Percentiles rank a stretch among this genome's conserved stretches.
phyloP scores from a whole-genome alignment of 1,284 basidiomycete genomes.

The Apiotrichum gamsii region DNA sequence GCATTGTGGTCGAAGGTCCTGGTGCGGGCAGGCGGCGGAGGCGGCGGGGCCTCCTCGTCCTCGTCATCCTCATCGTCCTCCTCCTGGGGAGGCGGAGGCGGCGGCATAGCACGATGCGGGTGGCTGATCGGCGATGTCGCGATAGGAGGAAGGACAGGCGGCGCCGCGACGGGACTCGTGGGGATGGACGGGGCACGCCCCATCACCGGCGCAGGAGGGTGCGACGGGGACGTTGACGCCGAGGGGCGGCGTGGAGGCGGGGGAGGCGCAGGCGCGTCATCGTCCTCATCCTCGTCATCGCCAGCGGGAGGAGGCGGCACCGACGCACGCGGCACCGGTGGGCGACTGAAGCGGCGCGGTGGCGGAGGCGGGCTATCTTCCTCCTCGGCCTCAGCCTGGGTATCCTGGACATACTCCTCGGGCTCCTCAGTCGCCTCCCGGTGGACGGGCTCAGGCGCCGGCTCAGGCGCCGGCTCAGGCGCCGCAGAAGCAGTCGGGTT shows the following conservation, averaged over 20 bases:
- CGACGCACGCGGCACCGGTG: not conserved
- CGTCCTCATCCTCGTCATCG: conserved; percentile 15
- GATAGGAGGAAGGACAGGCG: not conserved
- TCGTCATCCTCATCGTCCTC: not conserved
- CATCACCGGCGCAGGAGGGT: not conserved
- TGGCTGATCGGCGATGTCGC: not conserved
- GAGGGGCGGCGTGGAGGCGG: conserved; percentile 5
- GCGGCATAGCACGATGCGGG: not conserved
- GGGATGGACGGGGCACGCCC: not conserved
- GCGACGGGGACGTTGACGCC: not conserved
- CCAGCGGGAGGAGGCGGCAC: conserved; percentile 2
- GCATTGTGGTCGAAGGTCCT: too few relatives aligned
- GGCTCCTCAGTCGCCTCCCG: not conserved
- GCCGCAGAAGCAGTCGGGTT: conserved; percentile 18
- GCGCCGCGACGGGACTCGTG: too few relatives aligned
- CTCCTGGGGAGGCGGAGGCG: not conserved
- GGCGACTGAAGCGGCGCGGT: conserved; percentile 3
- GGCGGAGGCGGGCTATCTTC: conserved; percentile 13
- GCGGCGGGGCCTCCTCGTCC: conserved; percentile 11
- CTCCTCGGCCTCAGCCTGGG: conserved; percentile 14
- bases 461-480: conserved; percentile 8
- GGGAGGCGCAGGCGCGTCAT: conserved; percentile 4
- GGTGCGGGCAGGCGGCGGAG: conserved; percentile 21
- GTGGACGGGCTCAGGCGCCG: not conserved
- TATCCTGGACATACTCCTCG: not conserved